These are phyloP conservation scores for Metschnikowia sp. DNA, from an alignment of 805 yeast species.

Conservation along the genomic window DNA sequence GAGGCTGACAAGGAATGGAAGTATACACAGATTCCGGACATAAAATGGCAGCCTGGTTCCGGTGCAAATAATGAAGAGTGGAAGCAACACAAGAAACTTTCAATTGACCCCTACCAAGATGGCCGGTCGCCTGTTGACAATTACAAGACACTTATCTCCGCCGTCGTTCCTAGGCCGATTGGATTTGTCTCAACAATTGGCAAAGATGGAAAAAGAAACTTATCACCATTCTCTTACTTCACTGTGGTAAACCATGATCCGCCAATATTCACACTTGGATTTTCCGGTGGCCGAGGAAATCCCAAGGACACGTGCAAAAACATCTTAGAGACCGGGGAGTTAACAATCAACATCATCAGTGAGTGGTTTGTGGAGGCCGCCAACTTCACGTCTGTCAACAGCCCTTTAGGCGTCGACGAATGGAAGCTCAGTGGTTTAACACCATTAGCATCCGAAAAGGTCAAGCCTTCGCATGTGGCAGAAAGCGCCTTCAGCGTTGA, in stretches of 20 bases:
- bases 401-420: constrained; percentile 52
- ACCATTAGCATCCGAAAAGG: constrained; percentile 40
- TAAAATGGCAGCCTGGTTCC: constrained; percentile 43
- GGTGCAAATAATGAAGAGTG: constrained; percentile 47
- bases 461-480: constrained; percentile 55
- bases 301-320: constrained; percentile 52
- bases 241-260: constrained; percentile 49
- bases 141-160: constrained; percentile 51
- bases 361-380: constrained; percentile 70
- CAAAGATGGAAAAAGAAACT: constrained; percentile 41
- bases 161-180: constrained; percentile 58
- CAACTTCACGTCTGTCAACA: constrained; percentile 44
- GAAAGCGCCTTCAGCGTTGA: constrained; percentile 62
- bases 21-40: constrained; percentile 24
- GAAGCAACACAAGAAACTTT: constrained; percentile 42
- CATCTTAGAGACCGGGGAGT: constrained; percentile 49
- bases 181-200: constrained; percentile 52
- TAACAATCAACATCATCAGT: constrained; percentile 53
- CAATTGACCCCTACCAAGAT: constrained; percentile 44
- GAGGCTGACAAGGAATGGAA: constrained; percentile 10
- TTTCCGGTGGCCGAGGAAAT: constrained; percentile 34
- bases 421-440: constrained; percentile 56
- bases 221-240: constrained; percentile 63
- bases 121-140: constrained; percentile 41
- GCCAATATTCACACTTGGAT: constrained; percentile 52